Percentiles rank a stretch among this genome's conserved stretches.
These are phyloP conservation scores for Ophiostoma novo-ulmi DNA, from an alignment of 2,329 filamentous ascomycete species.

Conservation along the genomic window DNA sequence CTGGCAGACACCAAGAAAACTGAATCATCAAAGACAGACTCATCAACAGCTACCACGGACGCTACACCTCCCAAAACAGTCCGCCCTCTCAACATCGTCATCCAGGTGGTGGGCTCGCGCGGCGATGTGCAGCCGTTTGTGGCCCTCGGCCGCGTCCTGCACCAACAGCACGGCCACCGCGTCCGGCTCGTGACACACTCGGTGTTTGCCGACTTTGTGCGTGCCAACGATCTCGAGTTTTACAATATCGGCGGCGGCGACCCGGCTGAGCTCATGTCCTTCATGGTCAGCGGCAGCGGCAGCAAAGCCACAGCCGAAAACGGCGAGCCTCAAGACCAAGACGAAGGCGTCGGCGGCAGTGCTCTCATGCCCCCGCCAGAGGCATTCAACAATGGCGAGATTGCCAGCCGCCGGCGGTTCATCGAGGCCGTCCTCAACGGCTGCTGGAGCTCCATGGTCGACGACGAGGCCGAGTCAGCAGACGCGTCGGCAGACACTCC, in stretches of 20 bases:
- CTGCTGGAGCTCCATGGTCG: conserved; percentile 64
- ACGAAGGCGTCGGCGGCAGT: conserved; percentile 1
- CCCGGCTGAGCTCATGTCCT: conserved; percentile 72
- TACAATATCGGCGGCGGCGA: conserved; percentile 67
- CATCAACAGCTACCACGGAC: conserved; percentile 30
- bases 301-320: conserved; percentile 33
- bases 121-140: conserved; percentile 74
- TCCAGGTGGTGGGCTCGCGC: conserved; percentile 69
- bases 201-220: conserved; percentile 63
- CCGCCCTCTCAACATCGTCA: conserved; percentile 58
- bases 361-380: conserved; percentile 80
- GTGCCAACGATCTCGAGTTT: conserved; percentile 65
- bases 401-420: conserved; percentile 66
- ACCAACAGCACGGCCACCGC: conserved; percentile 62
- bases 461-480: neutral
- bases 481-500: too few relatives aligned
- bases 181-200: conserved; percentile 69
- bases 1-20: conserved; percentile 35
- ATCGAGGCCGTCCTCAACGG: conserved; percentile 77
- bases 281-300: conserved; percentile 67
- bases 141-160: conserved; percentile 60
- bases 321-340: neutral
- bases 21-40: neutral
- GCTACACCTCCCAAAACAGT: conserved; percentile 41
- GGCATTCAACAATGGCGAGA: conserved; percentile 68